phyloP scores from a whole-genome alignment of 2,329 filamentous ascomycete species.

The Beauveria sp. region DNA sequence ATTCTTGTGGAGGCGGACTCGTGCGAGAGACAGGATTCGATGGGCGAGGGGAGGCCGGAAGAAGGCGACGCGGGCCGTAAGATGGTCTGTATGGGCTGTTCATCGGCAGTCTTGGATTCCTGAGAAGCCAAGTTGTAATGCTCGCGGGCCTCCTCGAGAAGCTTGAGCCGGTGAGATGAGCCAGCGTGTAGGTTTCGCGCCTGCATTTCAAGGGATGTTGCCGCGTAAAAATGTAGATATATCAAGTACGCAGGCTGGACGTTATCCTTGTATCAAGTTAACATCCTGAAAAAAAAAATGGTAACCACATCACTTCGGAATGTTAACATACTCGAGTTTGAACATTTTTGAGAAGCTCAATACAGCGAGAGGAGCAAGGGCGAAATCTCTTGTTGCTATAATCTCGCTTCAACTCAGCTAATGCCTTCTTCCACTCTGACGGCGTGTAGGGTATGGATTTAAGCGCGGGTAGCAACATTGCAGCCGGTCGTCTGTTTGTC shows the following conservation, averaged over 20 bases:
- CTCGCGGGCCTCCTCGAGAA: constrained; percentile 43
- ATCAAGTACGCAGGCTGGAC: constrained; percentile 48
- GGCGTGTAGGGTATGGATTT: constrained; percentile 34
- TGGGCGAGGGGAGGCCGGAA: constrained; percentile 38
- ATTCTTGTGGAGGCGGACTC: constrained; percentile 35
- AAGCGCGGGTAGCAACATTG: constrained; percentile 17
- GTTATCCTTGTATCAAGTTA: constrained; percentile 20
- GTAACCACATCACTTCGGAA: background rate
- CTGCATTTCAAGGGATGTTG: constrained; percentile 50
- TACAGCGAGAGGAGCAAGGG: constrained; percentile 44
- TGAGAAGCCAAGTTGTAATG: constrained; percentile 44
- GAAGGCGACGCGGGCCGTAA: constrained; percentile 30
- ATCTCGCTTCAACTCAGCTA: constrained; percentile 47
- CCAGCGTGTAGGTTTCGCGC: constrained; percentile 39
- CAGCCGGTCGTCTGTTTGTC: constrained; percentile 11
- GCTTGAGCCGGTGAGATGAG: constrained; percentile 37
- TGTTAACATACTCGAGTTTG: constrained; percentile 33
- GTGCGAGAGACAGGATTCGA: constrained; percentile 37
- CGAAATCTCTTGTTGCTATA: constrained; percentile 44
- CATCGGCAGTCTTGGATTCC: constrained; percentile 33
- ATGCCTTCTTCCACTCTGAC: constrained; percentile 43
- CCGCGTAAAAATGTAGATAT: constrained; percentile 55
- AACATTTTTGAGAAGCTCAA: constrained; percentile 43
- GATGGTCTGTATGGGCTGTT: constrained; percentile 36
- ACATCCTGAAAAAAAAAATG: background rate